Conservation (phyloP, 2,329 filamentous ascomycete species). For the Talaromyces sp. region DNA sequence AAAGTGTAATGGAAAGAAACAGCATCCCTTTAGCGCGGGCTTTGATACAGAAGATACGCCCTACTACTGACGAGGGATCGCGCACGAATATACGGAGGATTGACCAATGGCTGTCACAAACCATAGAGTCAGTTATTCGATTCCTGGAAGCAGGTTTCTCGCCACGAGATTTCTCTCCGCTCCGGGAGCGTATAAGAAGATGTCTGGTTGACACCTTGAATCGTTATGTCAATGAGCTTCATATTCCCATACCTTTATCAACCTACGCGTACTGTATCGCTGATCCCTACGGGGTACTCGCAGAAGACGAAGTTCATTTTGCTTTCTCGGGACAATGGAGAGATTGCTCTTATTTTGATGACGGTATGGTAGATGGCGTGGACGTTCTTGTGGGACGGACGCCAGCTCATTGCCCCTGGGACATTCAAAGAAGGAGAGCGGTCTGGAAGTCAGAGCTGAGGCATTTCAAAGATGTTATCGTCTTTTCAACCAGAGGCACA, state of each 20-base stretch:
- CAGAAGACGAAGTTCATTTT: conserved; percentile 55
- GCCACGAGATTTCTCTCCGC: conserved; percentile 39
- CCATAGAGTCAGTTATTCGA: conserved; percentile 35
- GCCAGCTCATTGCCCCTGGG: conserved; percentile 56
- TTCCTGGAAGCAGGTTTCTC: conserved; percentile 48
- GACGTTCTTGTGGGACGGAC: conserved; percentile 57
- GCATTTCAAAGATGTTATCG: conserved; percentile 55
- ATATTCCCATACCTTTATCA: conserved; percentile 49
- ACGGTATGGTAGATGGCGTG: conserved; percentile 45
- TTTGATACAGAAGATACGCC: conserved; percentile 34
- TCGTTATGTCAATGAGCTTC: conserved; percentile 45
- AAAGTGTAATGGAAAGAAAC: conserved; percentile 34
- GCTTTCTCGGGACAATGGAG: conserved; percentile 50
- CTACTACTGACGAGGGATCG: conserved; percentile 26
- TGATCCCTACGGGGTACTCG: conserved; percentile 52
- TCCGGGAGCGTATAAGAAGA: conserved; percentile 39
- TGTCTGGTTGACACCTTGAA: conserved; percentile 42
- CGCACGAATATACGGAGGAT: conserved; percentile 26
- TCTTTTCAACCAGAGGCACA: conserved; percentile 54
- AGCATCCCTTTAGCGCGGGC: conserved; percentile 35
- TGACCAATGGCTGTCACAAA: conserved; percentile 36
- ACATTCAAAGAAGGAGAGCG: conserved; percentile 55
- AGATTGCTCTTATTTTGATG: conserved; percentile 38
- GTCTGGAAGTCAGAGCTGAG: conserved; percentile 51
- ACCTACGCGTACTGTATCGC: conserved; percentile 57